phyloP scores from a whole-genome alignment of 805 yeast genomes.

The Nakazawaea ernobii region DNA sequence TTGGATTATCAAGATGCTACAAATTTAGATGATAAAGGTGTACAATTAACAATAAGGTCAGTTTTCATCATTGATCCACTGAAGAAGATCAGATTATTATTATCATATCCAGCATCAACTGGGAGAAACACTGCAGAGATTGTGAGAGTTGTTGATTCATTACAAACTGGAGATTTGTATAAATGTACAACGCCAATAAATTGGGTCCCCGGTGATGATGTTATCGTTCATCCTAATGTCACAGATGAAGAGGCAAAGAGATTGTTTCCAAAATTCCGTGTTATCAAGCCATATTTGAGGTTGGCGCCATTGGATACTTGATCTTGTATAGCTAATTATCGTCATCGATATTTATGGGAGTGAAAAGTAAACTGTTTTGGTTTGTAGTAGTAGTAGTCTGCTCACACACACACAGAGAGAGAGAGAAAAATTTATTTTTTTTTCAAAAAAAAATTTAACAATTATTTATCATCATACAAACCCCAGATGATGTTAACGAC shows the following conservation, averaged over 20 bases:
- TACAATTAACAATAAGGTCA: conserved; percentile 64
- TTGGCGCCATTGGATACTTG: conserved; percentile 20
- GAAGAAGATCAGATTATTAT: conserved; percentile 54
- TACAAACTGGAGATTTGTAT: conserved; percentile 57
- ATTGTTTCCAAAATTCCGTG: conserved; percentile 55
- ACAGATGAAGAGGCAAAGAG: conserved; percentile 54
- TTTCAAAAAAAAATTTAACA: too few relatives aligned
- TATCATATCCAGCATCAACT: conserved; percentile 68
- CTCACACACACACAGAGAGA: too few relatives aligned
- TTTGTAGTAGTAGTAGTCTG: too few relatives aligned
- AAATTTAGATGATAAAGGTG: conserved; percentile 59
- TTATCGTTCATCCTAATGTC: conserved; percentile 63
- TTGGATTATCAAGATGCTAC: conserved; percentile 64
- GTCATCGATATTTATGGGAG: too few relatives aligned
- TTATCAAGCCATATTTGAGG: conserved; percentile 60
- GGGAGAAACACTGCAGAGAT: conserved; percentile 77
- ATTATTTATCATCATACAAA: too few relatives aligned
- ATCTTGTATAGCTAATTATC: too few relatives aligned
- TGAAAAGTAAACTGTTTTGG: too few relatives aligned
- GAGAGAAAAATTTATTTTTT: too few relatives aligned
- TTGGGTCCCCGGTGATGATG: conserved; percentile 73
- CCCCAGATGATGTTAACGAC: too few relatives aligned
- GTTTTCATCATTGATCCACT: conserved; percentile 67
- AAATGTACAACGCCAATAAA: conserved; percentile 66
- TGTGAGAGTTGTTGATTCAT: conserved; percentile 62